Conservation (phyloP, 768 basidiomycete species). For the Grammothele lineata region DNA sequence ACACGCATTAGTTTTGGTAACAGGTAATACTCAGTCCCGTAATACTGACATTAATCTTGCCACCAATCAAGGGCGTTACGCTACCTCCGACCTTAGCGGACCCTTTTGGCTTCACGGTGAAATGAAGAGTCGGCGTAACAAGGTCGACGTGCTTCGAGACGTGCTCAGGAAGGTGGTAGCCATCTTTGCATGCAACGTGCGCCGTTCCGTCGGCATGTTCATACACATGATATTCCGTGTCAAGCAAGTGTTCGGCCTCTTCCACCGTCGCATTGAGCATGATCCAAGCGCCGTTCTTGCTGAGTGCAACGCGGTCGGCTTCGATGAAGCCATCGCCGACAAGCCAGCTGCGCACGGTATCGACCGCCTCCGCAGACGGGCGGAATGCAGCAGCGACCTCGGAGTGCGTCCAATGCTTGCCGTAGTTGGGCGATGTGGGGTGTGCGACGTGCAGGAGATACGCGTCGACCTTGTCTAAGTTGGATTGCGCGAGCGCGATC, state of each 20-base stretch:
- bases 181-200: conserved; percentile 52
- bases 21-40: no score
- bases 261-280: conserved; percentile 33
- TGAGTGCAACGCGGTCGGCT: conserved; percentile 34
- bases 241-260: conserved; percentile 41
- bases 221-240: conserved; percentile 53
- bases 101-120: no score
- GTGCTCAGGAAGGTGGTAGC: no score
- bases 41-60: no score
- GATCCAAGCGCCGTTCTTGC: conserved; percentile 41
- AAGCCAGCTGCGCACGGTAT: conserved; percentile 41
- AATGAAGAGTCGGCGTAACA: no score
- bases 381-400: conserved; percentile 42
- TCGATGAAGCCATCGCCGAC: conserved; percentile 33
- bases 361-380: conserved; percentile 36
- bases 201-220: conserved; percentile 45
- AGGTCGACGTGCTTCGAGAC: no score
- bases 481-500: conserved; percentile 42
- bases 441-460: conserved; percentile 45
- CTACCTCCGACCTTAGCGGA: no score
- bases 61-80: no score
- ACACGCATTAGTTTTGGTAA: no score
- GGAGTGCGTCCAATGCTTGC: conserved; percentile 42
- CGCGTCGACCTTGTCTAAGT: conserved; percentile 39
- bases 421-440: conserved; percentile 45